Percentiles rank a stretch among this genome's conserved stretches.
Evolutionary conservation across 192 early-diverging fungal species (phyloP).

Genomic region (Cetraspora pellucida): DNA sequence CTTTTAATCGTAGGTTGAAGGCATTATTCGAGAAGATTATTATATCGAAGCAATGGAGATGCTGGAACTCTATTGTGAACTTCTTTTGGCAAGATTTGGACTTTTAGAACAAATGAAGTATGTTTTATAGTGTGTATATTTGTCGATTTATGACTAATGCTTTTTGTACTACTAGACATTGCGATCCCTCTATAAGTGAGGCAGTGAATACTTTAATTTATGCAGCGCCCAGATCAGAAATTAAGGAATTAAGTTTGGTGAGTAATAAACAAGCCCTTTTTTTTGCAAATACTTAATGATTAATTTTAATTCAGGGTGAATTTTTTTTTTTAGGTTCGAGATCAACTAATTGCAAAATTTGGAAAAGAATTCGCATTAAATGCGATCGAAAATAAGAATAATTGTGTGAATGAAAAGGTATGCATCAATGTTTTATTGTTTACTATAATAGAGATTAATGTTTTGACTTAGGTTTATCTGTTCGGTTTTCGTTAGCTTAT

Average conservation of each 20-base stretch:
- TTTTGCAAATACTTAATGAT: not conserved
- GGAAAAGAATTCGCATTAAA: constrained; percentile 78
- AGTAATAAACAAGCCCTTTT: not conserved
- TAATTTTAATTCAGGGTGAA: not conserved
- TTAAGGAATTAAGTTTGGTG: constrained; percentile 75
- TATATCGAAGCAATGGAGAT: constrained; percentile 93
- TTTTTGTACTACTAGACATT: constrained; percentile 43
- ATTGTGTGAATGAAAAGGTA: constrained; percentile 76
- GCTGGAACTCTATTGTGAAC: constrained; percentile 88
- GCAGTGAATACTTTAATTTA: constrained; percentile 91
- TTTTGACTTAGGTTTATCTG: not conserved
- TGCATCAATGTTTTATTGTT: constrained; percentile 5
- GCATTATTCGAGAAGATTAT: constrained; percentile 94
- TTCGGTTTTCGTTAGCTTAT: constrained; percentile 59
- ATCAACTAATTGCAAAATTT: constrained; percentile 80
- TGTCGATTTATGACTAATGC: not conserved
- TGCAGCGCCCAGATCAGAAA: constrained; percentile 83
- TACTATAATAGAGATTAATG: not conserved
- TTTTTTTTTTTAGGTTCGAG: constrained; percentile 57
- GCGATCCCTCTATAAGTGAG: constrained; percentile 81
- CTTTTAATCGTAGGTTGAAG: constrained; percentile 56
- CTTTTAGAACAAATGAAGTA: constrained; percentile 82
- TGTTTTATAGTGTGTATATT: not conserved
- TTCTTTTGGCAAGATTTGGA: constrained; percentile 84
- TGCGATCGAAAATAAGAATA: constrained; percentile 75